A percentile compares a stretch with the other conserved stretches of the same genome.
Conservation (phyloP, 1,284 basidiomycete genomes). For the Veloboletus limbatus region DNA sequence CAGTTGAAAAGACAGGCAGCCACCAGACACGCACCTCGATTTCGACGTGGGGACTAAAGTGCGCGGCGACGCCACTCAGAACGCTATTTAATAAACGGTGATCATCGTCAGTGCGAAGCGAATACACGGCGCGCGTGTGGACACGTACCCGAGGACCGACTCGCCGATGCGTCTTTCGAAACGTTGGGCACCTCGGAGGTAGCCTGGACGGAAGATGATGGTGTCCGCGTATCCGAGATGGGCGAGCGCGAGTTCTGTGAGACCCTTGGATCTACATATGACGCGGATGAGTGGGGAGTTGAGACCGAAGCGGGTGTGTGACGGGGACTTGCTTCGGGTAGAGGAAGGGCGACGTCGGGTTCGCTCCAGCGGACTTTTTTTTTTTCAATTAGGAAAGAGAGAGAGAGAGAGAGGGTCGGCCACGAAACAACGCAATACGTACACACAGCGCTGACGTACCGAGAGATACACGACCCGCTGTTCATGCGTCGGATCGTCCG, state of each 20-base stretch:
- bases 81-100: too few relatives aligned
- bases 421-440: too few relatives aligned
- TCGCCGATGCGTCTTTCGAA: constrained; percentile 42
- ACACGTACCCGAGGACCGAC: constrained; percentile 42
- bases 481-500: constrained; percentile 38
- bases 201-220: constrained; percentile 63
- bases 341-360: constrained; percentile 47
- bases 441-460: too few relatives aligned
- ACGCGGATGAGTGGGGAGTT: neutral
- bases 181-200: constrained; percentile 46
- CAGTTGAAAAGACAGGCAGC: too few relatives aligned
- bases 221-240: constrained; percentile 64
- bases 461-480: constrained; percentile 73
- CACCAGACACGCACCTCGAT: constrained; percentile 46
- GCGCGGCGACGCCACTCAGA: constrained; percentile 39
- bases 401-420: too few relatives aligned
- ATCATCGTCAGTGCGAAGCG: too few relatives aligned
- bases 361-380: constrained; percentile 48
- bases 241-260: constrained; percentile 69
- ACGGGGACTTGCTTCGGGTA: constrained; percentile 43
- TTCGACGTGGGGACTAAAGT: constrained; percentile 39
- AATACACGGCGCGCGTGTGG: too few relatives aligned
- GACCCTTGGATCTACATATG: constrained; percentile 69
- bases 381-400: too few relatives aligned
- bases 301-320: neutral